A percentile compares a stretch with the other conserved stretches of the same genome.
Conservation (phyloP, 1,284 basidiomycete species). For the Ganoderma sp. region DNA sequence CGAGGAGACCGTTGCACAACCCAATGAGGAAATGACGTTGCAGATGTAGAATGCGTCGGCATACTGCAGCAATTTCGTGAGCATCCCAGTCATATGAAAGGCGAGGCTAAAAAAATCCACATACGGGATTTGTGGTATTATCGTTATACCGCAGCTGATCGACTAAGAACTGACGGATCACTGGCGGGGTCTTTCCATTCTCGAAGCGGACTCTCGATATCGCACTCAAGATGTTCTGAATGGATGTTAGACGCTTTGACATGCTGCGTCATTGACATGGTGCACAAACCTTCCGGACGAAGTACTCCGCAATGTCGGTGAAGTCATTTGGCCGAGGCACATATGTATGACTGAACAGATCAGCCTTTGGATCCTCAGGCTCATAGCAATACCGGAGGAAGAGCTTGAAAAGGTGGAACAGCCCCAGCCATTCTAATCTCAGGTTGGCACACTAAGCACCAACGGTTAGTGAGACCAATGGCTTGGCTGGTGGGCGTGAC, state of each 20-base stretch:
- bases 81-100: neutral
- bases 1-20: constrained; percentile 76
- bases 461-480: constrained; percentile 7
- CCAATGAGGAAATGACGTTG: constrained; percentile 83
- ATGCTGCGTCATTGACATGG: neutral
- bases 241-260: constrained; percentile 13
- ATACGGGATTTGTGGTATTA: constrained; percentile 88
- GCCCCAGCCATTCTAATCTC: constrained; percentile 83
- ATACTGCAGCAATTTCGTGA: constrained; percentile 55
- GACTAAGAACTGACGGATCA: constrained; percentile 91
- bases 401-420: constrained; percentile 96
- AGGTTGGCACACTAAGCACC: constrained; percentile 76
- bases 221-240: constrained; percentile 77
- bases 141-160: constrained; percentile 94
- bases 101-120: constrained; percentile 38
- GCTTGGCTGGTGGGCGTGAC: neutral
- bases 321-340: constrained; percentile 96
- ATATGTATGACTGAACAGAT: constrained; percentile 84
- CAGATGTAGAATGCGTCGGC: constrained; percentile 94
- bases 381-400: constrained; percentile 95
- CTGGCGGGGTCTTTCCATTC: constrained; percentile 83
- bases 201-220: constrained; percentile 87
- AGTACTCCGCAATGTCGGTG: constrained; percentile 90
- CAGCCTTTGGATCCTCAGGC: constrained; percentile 76
- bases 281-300: constrained; percentile 82